A percentile compares a stretch with the other conserved stretches of the same genome.
These are phyloP conservation scores for Kandelia obovata DNA, from an alignment of 345 rosid genomes.

Conservation along the genomic window DNA sequence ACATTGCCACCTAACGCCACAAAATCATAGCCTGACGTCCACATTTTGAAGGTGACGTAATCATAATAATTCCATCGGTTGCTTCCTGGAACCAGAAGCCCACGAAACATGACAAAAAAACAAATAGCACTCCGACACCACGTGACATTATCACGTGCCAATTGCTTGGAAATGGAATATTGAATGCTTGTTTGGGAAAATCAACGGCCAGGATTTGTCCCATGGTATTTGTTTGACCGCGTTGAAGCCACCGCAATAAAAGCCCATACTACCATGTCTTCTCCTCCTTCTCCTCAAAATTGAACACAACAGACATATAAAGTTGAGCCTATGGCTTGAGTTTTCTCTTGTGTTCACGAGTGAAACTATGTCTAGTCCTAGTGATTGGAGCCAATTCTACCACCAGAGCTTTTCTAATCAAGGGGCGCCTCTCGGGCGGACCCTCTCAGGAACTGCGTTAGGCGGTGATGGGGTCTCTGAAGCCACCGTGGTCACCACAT, in stretches of 20 bases:
- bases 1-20: constrained; percentile 18
- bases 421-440: not conserved
- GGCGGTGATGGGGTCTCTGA: constrained; percentile 23
- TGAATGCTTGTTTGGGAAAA: not conserved
- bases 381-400: constrained; percentile 61
- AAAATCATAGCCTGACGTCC: constrained; percentile 12
- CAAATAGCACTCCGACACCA: not conserved
- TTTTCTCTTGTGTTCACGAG: constrained; percentile 17
- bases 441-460: constrained; percentile 9
- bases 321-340: not conserved
- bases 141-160: constrained; percentile 17
- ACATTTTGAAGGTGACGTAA: constrained; percentile 7
- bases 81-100: constrained; percentile 16
- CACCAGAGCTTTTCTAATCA: constrained; percentile 39
- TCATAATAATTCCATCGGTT: not conserved
- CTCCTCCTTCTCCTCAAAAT: constrained; percentile 20
- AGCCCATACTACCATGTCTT: constrained; percentile 11
- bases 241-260: constrained; percentile 39
- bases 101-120: not conserved
- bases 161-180: not conserved
- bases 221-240: constrained; percentile 36
- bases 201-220: constrained; percentile 31
- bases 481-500: constrained; percentile 26
- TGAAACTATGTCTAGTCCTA: constrained; percentile 56
- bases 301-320: not conserved